Evolutionary conservation across 768 basidiomycete species (phyloP).

Genomic region (Kwoniella dejecticola): DNA sequence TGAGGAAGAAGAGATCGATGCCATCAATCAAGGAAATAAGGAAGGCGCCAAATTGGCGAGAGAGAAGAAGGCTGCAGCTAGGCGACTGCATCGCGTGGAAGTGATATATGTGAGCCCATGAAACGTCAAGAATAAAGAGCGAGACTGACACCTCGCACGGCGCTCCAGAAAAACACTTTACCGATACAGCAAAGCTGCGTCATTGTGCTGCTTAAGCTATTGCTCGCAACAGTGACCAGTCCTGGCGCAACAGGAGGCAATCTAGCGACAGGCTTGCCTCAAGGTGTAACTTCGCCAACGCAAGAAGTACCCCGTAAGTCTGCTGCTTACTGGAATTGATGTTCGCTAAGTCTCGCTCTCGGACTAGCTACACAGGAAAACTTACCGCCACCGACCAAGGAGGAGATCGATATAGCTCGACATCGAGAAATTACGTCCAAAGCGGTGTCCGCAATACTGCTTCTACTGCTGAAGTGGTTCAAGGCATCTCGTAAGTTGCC

Average conservation of each 20-base stretch:
- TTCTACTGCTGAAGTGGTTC: slow-evolving; percentile 94
- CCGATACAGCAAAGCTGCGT: slow-evolving; percentile 87
- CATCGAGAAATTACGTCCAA: slow-evolving; percentile 98
- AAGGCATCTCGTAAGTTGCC: slow-evolving; percentile 85
- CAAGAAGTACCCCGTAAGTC: slow-evolving; percentile 45
- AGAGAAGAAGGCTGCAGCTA: slow-evolving; percentile 61
- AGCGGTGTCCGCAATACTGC: slow-evolving; percentile 89
- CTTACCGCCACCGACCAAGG: slow-evolving; percentile 70
- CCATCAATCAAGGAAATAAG: slow-evolving; percentile 34
- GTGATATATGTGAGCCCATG: slow-evolving; percentile 78
- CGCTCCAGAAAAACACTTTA: slow-evolving; percentile 76
- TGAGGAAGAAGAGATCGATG: slow-evolving; percentile 69
- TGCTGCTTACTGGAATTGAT: neutral
- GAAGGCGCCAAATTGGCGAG: slow-evolving; percentile 37
- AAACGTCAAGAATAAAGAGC: neutral
- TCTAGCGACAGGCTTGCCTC: slow-evolving; percentile 14
- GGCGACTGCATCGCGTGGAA: slow-evolving; percentile 85
- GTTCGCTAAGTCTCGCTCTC: neutral
- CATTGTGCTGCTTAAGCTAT: slow-evolving; percentile 84
- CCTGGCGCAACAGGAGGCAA: slow-evolving; percentile 57
- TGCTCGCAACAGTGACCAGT: slow-evolving; percentile 90
- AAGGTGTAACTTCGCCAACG: slow-evolving; percentile 41
- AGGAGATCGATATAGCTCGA: slow-evolving; percentile 88
- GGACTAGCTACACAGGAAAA: slow-evolving; percentile 27
- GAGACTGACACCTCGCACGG: neutral